Conservation (phyloP, 176 grass and related monocot species). For the Oryza meridionalis region DNA sequence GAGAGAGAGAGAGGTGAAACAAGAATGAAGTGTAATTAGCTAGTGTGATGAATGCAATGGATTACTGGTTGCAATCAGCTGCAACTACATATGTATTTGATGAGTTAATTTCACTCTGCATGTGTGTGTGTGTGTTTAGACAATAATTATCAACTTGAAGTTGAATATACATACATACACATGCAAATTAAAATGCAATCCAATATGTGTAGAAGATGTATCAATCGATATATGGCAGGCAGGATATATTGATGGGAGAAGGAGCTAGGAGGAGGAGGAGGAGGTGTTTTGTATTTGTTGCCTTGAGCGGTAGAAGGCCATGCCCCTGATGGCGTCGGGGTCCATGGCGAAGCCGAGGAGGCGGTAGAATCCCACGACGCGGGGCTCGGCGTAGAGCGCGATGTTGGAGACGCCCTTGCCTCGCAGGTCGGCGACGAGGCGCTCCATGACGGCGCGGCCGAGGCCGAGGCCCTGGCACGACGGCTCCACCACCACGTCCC, state of each 20-base stretch:
- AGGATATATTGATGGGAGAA: too few relatives aligned
- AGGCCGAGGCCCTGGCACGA: slow-evolving; percentile 83
- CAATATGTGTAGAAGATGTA: neutral
- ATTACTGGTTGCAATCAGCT: too few relatives aligned
- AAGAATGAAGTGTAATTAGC: too few relatives aligned
- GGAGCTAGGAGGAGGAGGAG: neutral
- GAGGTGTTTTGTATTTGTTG: slow-evolving; percentile 40
- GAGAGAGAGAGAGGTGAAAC: neutral
- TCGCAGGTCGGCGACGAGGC: slow-evolving; percentile 65
- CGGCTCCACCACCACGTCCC: slow-evolving; percentile 92
- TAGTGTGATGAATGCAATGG: too few relatives aligned
- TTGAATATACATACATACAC: too few relatives aligned
- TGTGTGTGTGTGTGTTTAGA: neutral
- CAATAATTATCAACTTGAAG: neutral
- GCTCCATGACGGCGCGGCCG: slow-evolving; percentile 88
- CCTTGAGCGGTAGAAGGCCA: slow-evolving; percentile 71
- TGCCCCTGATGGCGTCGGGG: slow-evolving; percentile 77
- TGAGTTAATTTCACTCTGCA: neutral
- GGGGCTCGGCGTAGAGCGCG: slow-evolving; percentile 79
- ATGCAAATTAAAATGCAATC: neutral
- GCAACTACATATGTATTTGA: neutral
- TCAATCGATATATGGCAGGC: too few relatives aligned
- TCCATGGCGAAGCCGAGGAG: slow-evolving; percentile 79
- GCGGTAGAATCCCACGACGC: slow-evolving; percentile 79
- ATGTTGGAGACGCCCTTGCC: slow-evolving; percentile 77